Evolutionary conservation across 2,329 filamentous ascomycete species (phyloP).

Genomic region (Sclerotinia borealis): DNA sequence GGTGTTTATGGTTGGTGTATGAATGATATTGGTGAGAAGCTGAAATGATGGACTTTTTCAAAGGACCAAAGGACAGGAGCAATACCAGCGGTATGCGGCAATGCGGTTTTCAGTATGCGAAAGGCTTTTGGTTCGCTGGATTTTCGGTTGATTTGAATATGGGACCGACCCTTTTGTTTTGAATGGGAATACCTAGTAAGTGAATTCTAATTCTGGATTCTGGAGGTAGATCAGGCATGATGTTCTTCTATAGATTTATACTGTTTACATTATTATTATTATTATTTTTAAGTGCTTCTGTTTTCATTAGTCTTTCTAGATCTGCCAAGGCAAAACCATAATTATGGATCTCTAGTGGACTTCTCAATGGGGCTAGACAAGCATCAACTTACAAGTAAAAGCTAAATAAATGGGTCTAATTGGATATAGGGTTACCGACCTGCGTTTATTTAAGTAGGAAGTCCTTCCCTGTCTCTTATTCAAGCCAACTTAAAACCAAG

Average conservation of each 20-base stretch:
- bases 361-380: not conserved
- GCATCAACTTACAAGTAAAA: not conserved
- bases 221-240: not conserved
- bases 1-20: not conserved
- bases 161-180: no score
- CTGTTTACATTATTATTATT: no score
- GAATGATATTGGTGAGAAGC: not conserved
- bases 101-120: not conserved
- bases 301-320: not conserved
- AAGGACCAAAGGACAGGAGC: not conserved
- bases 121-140: not conserved
- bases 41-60: not conserved
- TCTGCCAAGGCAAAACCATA: not conserved
- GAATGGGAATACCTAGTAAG: no score
- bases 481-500: not conserved
- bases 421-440: not conserved
- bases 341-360: not conserved
- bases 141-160: no score
- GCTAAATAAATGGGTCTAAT: not conserved
- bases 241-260: no score
- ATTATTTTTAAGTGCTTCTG: no score
- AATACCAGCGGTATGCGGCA: not conserved
- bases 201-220: no score
- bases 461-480: not conserved
- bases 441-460: conserved; percentile 6